Percentiles rank a stretch among this genome's conserved stretches.
These are phyloP conservation scores for Pythium sp. DNA, from an alignment of 352 stramenopile genomes.

Conservation along the genomic window DNA sequence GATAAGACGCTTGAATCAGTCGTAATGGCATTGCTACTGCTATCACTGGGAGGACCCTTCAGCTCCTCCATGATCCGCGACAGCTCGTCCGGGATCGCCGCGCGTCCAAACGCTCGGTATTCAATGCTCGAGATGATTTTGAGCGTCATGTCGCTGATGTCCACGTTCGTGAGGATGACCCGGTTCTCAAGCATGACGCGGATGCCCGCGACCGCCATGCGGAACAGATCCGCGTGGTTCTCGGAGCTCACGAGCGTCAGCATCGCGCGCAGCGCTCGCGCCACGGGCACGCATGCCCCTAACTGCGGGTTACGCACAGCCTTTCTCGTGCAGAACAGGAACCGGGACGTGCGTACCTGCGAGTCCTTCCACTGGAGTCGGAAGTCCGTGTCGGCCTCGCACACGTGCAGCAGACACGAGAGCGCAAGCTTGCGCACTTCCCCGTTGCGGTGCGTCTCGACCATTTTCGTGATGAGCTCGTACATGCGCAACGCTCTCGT, in stretches of 20 bases:
- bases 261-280: constrained; percentile 55
- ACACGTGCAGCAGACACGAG: constrained; percentile 66
- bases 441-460: constrained; percentile 65
- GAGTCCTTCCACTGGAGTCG: constrained; percentile 66
- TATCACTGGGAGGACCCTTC: constrained; percentile 1
- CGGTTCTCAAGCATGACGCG: constrained; percentile 80
- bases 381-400: constrained; percentile 58
- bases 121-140: constrained; percentile 84
- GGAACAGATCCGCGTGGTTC: constrained; percentile 58
- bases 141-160: constrained; percentile 74
- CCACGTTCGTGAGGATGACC: constrained; percentile 72
- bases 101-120: constrained; percentile 76
- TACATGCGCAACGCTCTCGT: constrained; percentile 74
- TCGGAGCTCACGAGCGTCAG: constrained; percentile 79
- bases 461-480: constrained; percentile 62
- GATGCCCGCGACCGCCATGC: constrained; percentile 73
- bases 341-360: constrained; percentile 69
- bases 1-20: constrained; percentile 5
- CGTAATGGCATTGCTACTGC: background rate
- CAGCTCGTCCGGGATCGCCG: constrained; percentile 65
- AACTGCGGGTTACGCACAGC: constrained; percentile 40
- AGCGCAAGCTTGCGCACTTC: constrained; percentile 61
- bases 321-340: constrained; percentile 51
- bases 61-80: constrained; percentile 26
- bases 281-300: constrained; percentile 55